These are phyloP conservation scores for Podaxis sp. DNA, from an alignment of 768 basidiomycete genomes.

Conservation along the genomic window DNA sequence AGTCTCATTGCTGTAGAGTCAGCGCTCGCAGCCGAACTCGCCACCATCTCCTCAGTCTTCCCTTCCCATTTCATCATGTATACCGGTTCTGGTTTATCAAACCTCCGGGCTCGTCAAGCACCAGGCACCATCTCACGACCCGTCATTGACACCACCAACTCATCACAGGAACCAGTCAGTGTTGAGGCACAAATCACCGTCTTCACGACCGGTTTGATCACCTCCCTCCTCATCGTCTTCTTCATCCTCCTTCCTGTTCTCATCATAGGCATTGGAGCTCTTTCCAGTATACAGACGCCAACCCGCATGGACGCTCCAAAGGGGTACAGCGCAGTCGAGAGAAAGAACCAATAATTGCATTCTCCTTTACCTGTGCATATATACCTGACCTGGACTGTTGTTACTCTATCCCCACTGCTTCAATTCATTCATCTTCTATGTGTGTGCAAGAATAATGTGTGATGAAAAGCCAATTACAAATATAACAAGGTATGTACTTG, in stretches of 20 bases:
- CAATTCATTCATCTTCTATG: background rate
- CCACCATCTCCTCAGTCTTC: slow-evolving; percentile 43
- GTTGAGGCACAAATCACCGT: background rate
- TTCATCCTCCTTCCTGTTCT: slow-evolving; percentile 69
- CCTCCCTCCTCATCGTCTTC: slow-evolving; percentile 57
- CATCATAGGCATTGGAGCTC: slow-evolving; percentile 59
- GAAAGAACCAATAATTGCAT: slow-evolving; percentile 63
- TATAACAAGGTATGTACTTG: background rate
- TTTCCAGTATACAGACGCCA: slow-evolving; percentile 75
- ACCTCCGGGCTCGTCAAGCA: slow-evolving; percentile 33
- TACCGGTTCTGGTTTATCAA: slow-evolving; percentile 46
- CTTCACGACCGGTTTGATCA: slow-evolving; percentile 74
- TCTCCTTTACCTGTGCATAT: background rate
- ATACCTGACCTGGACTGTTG: background rate
- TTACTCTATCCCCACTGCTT: background rate
- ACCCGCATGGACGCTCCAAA: slow-evolving; percentile 61
- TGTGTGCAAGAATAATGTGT: background rate
- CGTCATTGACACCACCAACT: slow-evolving; percentile 46
- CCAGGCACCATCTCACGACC: slow-evolving; percentile 16
- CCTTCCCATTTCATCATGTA: slow-evolving; percentile 68
- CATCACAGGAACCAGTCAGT: background rate
- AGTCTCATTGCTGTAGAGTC: slow-evolving; percentile 32
- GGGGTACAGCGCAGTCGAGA: slow-evolving; percentile 66
- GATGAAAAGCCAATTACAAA: background rate
- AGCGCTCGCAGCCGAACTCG: slow-evolving; percentile 47